Percentiles rank a stretch among this genome's conserved stretches.
Conservation (phyloP, 352 stramenopile genomes). For the Phytophthora foliorum region DNA sequence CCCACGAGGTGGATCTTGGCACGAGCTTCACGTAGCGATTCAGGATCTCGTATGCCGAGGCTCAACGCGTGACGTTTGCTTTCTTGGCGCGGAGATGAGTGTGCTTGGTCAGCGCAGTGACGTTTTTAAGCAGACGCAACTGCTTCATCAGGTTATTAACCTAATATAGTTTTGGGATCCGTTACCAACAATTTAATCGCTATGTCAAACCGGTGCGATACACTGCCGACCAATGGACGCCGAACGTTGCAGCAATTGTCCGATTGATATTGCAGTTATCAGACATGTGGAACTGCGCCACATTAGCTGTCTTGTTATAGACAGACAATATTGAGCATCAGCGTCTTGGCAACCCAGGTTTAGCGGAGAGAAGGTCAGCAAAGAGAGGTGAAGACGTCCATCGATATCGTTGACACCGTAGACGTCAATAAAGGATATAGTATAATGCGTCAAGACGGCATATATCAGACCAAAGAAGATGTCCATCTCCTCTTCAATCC, state of each 20-base stretch:
- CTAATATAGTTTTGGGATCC: slow-evolving; percentile 8
- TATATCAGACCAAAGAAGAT: slow-evolving; percentile 9
- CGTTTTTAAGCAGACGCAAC: slow-evolving; percentile 16
- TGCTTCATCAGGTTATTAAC: slow-evolving; percentile 17
- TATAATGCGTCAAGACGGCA: slow-evolving; percentile 1
- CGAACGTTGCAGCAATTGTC: slow-evolving; percentile 9
- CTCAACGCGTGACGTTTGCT: slow-evolving; percentile 13
- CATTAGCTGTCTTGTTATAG: slow-evolving; percentile 17
- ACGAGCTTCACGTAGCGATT: slow-evolving; percentile 5
- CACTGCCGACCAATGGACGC: slow-evolving; percentile 23
- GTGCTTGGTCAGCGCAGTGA: slow-evolving; percentile 6
- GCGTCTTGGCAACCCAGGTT: slow-evolving; percentile 9
- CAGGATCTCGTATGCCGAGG: slow-evolving; percentile 13
- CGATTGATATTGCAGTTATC: slow-evolving; percentile 32
- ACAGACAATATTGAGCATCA: slow-evolving; percentile 7
- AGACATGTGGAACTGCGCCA: slow-evolving; percentile 11
- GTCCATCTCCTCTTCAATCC: not conserved
- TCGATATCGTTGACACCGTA: slow-evolving; percentile 2
- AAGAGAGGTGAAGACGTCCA: not conserved
- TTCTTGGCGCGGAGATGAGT: slow-evolving; percentile 11
- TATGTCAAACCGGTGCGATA: slow-evolving; percentile 14
- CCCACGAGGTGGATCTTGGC: not conserved
- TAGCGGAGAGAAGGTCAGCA: slow-evolving; percentile 7
- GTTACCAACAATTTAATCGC: slow-evolving; percentile 13
- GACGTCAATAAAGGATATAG: slow-evolving; percentile 3